These are phyloP conservation scores for Pontederia paniculata DNA, from an alignment of 176 grass and related monocot genomes.

Conservation along the genomic window DNA sequence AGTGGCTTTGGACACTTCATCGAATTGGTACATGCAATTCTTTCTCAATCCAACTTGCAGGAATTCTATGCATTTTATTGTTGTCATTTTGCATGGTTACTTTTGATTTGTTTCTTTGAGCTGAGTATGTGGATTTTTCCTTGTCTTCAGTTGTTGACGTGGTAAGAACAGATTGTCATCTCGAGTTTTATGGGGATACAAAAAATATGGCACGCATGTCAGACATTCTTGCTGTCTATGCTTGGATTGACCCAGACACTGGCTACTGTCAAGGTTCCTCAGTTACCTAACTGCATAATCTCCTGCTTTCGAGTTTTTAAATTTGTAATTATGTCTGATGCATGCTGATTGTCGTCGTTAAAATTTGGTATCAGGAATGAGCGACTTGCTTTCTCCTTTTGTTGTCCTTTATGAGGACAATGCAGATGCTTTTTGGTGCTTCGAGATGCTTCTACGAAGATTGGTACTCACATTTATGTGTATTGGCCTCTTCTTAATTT, in stretches of 20 bases:
- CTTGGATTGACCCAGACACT: constrained; percentile 96
- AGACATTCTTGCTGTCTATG: constrained; percentile 99
- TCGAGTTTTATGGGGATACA: constrained; percentile 90
- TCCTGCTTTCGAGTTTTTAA: constrained; percentile 3
- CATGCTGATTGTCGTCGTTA: constrained; percentile 1
- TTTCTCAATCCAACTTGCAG: not conserved
- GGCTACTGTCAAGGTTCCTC: constrained; percentile 95
- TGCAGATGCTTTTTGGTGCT: constrained; percentile 99
- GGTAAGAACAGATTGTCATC: constrained; percentile 91
- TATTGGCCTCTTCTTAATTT: constrained; percentile 17
- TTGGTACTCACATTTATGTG: constrained; percentile 46
- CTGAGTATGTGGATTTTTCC: too few species aligned
- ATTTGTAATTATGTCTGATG: not conserved
- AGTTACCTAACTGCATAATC: not conserved
- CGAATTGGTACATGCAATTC: constrained; percentile 59
- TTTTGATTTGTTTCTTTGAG: not conserved
- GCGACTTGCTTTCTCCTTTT: constrained; percentile 98
- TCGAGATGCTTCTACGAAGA: constrained; percentile 96
- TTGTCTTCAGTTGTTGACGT: constrained; percentile 82
- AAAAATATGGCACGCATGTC: constrained; percentile 99
- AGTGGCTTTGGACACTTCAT: constrained; percentile 97
- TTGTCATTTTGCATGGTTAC: not conserved
- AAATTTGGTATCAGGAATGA: constrained; percentile 63
- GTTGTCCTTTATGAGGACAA: constrained; percentile 90
- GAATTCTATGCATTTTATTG: not conserved